These are phyloP conservation scores for Mycena crocata DNA, from an alignment of 768 basidiomycete genomes.

Conservation along the genomic window DNA sequence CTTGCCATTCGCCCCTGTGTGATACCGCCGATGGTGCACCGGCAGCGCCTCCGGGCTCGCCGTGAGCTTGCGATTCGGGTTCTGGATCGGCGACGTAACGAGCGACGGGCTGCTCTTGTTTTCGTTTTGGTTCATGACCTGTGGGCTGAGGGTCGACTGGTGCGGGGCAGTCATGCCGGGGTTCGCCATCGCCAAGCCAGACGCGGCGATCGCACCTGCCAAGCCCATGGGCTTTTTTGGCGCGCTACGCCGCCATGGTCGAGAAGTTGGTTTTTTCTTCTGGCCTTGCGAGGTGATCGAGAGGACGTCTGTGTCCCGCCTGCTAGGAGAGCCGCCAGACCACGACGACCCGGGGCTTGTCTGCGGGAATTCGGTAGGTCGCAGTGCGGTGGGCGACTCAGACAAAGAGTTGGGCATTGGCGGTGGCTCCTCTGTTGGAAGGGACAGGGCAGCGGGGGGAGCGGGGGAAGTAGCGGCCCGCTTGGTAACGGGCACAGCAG, in stretches of 20 bases:
- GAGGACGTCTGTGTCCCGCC: conserved; percentile 30
- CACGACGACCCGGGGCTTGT: conserved; percentile 19
- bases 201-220: conserved; percentile 76
- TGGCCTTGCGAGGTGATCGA: conserved; percentile 29
- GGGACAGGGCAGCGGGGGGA: not conserved
- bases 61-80: conserved; percentile 25
- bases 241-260: conserved; percentile 54
- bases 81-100: conserved; percentile 31
- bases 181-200: conserved; percentile 75
- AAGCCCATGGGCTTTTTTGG: conserved; percentile 66
- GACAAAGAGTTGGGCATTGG: conserved; percentile 48
- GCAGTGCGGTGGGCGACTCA: conserved; percentile 59
- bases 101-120: conserved; percentile 30
- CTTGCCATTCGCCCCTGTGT: conserved; percentile 17
- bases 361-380: conserved; percentile 43
- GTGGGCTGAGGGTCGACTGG: conserved; percentile 51
- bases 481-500: conserved; percentile 20
- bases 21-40: conserved; percentile 10
- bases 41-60: conserved; percentile 14
- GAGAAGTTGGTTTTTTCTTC: conserved; percentile 51
- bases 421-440: conserved; percentile 28
- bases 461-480: conserved; percentile 36
- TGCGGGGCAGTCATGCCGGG: conserved; percentile 62
- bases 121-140: conserved; percentile 35
- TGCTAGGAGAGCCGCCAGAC: conserved; percentile 17